Percentiles rank a stretch among this genome's conserved stretches.
Evolutionary conservation across 2,329 filamentous ascomycete species (phyloP).

Genomic region (Aureobasidium melanogenum): DNA sequence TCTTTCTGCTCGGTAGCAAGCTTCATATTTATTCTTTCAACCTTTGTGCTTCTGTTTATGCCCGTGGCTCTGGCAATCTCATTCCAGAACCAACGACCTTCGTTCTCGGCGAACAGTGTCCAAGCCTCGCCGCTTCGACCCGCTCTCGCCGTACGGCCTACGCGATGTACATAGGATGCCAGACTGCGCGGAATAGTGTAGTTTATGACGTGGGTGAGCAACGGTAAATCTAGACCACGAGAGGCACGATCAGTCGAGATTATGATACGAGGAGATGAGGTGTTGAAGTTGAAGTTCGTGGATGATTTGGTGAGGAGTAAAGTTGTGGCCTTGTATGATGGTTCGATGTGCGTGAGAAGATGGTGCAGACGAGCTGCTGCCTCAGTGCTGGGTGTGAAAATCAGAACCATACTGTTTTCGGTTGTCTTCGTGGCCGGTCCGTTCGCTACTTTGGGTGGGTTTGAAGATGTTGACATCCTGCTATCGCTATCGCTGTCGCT

Average conservation of each 20-base stretch:
- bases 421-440: background rate
- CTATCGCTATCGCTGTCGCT: background rate
- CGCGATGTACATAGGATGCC: slow-evolving; percentile 80
- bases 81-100: slow-evolving; percentile 88
- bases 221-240: slow-evolving; percentile 68
- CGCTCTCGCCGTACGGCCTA: slow-evolving; percentile 82
- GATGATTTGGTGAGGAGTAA: slow-evolving; percentile 58
- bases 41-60: slow-evolving; percentile 39
- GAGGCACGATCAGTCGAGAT: slow-evolving; percentile 91
- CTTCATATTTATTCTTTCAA: slow-evolving; percentile 35
- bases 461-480: slow-evolving; percentile 11
- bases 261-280: slow-evolving; percentile 46
- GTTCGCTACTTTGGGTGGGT: background rate
- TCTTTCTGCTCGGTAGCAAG: slow-evolving; percentile 24
- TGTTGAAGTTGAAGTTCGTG: slow-evolving; percentile 49
- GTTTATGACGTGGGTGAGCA: slow-evolving; percentile 78
- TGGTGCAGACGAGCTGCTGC: slow-evolving; percentile 77
- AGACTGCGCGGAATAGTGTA: slow-evolving; percentile 82
- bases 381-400: slow-evolving; percentile 90
- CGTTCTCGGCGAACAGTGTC: slow-evolving; percentile 73
- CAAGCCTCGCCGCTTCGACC: slow-evolving; percentile 68
- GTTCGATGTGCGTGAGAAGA: slow-evolving; percentile 46
- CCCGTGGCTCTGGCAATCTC: slow-evolving; percentile 57
- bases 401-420: slow-evolving; percentile 37
- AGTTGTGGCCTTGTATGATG: slow-evolving; percentile 20